phyloP scores from a whole-genome alignment of 129 eudicot genomes.

The Pulicaria dysenterica region DNA sequence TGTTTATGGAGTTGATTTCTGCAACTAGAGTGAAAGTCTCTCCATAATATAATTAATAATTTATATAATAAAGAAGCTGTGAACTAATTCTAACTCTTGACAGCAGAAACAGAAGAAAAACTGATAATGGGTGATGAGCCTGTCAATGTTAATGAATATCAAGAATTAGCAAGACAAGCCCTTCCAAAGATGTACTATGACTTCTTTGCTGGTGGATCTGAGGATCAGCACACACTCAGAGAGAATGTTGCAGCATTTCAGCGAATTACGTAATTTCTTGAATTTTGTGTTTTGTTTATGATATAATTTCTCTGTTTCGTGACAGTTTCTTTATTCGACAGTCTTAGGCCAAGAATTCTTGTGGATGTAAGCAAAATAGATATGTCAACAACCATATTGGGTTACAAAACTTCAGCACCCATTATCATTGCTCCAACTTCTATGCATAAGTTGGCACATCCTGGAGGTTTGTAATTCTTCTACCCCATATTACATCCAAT shows the following conservation, averaged over 20 bases:
- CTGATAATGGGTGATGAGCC: constrained; percentile 49
- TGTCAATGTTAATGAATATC: constrained; percentile 67
- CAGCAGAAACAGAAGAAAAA: constrained; percentile 8
- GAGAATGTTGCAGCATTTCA: constrained; percentile 67
- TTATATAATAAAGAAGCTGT: constrained; percentile 4
- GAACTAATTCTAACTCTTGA: constrained; percentile 16
- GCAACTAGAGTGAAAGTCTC: no score
- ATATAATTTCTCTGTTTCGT: background rate
- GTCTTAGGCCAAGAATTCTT: constrained; percentile 75
- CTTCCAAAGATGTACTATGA: constrained; percentile 92
- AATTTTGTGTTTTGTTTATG: background rate
- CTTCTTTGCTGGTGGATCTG: constrained; percentile 74
- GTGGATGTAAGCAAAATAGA: constrained; percentile 75
- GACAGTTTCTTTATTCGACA: constrained; percentile 15
- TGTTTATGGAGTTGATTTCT: no score
- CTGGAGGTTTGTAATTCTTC: constrained; percentile 50
- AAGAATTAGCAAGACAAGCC: constrained; percentile 61
- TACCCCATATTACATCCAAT: background rate
- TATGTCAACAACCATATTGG: constrained; percentile 70
- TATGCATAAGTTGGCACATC: constrained; percentile 73
- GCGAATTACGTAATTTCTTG: constrained; percentile 49
- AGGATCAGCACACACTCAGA: constrained; percentile 75
- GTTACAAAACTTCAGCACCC: constrained; percentile 73
- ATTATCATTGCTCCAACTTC: constrained; percentile 89
- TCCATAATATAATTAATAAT: no score